Evolutionary conservation across 352 stramenopile genomes (phyloP).

Genomic region (Pythium myriotylum): DNA sequence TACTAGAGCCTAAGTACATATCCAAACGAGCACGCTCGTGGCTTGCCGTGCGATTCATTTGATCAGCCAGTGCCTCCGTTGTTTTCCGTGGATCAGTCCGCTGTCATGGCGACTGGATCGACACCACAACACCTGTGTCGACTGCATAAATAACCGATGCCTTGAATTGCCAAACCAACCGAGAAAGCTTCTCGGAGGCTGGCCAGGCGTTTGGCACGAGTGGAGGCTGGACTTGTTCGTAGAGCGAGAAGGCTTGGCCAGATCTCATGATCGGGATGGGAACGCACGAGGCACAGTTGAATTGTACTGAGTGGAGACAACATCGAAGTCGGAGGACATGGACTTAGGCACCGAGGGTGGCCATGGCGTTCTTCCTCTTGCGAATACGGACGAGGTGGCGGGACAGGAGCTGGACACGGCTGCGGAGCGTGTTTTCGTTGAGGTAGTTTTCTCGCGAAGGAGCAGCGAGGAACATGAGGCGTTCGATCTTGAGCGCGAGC

Average conservation of each 20-base stretch:
- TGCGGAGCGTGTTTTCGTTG: constrained; percentile 52
- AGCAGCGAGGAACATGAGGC: constrained; percentile 63
- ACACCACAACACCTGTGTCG: not conserved
- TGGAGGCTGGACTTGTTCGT: too few species aligned
- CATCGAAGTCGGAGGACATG: not conserved
- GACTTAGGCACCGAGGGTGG: constrained; percentile 26
- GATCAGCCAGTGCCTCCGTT: not conserved
- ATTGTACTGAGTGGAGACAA: not conserved
- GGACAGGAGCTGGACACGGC: constrained; percentile 55
- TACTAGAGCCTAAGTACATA: not conserved
- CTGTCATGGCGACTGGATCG: not conserved
- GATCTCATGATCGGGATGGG: too few species aligned
- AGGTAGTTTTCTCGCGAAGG: constrained; percentile 58
- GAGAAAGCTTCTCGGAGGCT: not conserved
- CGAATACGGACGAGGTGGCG: constrained; percentile 58
- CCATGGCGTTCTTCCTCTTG: constrained; percentile 60
- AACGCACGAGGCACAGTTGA: not conserved
- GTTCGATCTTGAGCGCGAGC: constrained; percentile 64
- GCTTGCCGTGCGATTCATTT: not conserved
- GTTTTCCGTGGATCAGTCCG: too few species aligned
- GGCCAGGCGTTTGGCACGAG: too few species aligned
- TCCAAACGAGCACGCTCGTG: not conserved
- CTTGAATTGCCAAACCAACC: not conserved
- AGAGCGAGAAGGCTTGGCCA: too few species aligned
- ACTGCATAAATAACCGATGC: not conserved